Evolutionary conservation across 1,284 basidiomycete species (phyloP).

Genomic region (Puccinia hordei): DNA sequence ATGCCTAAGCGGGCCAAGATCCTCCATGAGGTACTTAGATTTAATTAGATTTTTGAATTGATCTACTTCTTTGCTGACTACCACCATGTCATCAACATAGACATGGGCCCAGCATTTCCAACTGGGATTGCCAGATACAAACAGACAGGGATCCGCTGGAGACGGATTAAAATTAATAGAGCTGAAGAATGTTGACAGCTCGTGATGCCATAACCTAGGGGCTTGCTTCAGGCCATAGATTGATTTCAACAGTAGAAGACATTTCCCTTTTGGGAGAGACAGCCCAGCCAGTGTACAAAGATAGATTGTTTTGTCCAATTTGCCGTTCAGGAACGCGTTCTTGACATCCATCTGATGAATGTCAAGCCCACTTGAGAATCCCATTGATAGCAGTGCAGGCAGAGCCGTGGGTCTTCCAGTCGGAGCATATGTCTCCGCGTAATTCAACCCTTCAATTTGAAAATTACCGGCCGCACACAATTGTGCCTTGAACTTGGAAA

Average conservation of each 20-base stretch:
- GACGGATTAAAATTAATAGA: conserved; percentile 20
- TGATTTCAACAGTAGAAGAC: not conserved
- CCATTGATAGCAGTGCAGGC: not conserved
- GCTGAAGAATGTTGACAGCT: not conserved
- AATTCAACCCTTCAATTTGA: conserved; percentile 12
- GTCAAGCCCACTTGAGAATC: not conserved
- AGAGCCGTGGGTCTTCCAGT: conserved; percentile 13
- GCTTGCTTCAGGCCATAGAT: conserved; percentile 40
- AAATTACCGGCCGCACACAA: not conserved
- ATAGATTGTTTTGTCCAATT: conserved; percentile 28
- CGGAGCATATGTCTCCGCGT: conserved; percentile 15
- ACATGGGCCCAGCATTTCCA: conserved; percentile 29
- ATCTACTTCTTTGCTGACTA: not conserved
- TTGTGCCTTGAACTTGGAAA: conserved; percentile 23
- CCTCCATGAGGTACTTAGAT: conserved; percentile 11
- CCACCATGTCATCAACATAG: too few relatives aligned
- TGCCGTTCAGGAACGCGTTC: too few relatives aligned
- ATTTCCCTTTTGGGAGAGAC: not conserved
- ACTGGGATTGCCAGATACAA: not conserved
- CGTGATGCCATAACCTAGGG: conserved; percentile 9
- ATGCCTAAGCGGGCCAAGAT: not conserved
- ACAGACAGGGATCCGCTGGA: conserved; percentile 12
- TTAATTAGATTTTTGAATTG: conserved; percentile 18
- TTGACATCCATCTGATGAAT: too few relatives aligned
- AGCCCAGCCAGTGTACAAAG: not conserved